Evolutionary conservation across 2,329 filamentous ascomycete genomes (phyloP).

Genomic region (Claviceps citrina): DNA sequence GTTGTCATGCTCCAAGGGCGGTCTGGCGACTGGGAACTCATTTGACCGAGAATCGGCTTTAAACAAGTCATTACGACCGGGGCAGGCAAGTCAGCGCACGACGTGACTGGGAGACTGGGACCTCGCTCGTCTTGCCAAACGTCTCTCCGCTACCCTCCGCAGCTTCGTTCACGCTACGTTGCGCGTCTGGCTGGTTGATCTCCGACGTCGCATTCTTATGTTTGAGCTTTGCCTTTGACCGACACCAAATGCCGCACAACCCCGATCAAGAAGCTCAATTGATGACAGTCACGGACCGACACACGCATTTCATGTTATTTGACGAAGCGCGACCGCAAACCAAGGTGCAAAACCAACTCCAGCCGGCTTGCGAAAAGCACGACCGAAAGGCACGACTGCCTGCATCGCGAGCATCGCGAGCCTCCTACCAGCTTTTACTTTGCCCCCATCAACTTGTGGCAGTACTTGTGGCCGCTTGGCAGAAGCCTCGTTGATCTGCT

Average conservation of each 20-base stretch:
- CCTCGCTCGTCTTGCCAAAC: background rate
- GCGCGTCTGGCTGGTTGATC: background rate
- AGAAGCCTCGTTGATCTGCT: background rate
- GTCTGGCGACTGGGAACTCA: background rate
- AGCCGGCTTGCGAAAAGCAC: background rate
- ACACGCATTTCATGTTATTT: background rate
- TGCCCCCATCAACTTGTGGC: background rate
- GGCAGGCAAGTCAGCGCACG: background rate
- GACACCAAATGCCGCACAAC: background rate
- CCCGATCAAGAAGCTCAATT: background rate
- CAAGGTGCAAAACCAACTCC: background rate
- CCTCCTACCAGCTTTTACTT: background rate
- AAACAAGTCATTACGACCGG: background rate
- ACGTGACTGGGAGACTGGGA: background rate
- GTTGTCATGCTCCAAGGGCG: conserved; percentile 4
- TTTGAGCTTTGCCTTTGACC: background rate
- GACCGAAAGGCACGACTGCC: background rate
- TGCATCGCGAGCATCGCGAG: background rate
- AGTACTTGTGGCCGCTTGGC: background rate
- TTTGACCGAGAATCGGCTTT: background rate
- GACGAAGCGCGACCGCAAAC: background rate
- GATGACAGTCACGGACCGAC: background rate
- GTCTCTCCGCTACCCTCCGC: background rate
- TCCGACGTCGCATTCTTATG: background rate
- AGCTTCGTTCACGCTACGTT: background rate